Evolutionary conservation across 83 land plant species (phyloP).

Genomic region (Thuja plicata): DNA sequence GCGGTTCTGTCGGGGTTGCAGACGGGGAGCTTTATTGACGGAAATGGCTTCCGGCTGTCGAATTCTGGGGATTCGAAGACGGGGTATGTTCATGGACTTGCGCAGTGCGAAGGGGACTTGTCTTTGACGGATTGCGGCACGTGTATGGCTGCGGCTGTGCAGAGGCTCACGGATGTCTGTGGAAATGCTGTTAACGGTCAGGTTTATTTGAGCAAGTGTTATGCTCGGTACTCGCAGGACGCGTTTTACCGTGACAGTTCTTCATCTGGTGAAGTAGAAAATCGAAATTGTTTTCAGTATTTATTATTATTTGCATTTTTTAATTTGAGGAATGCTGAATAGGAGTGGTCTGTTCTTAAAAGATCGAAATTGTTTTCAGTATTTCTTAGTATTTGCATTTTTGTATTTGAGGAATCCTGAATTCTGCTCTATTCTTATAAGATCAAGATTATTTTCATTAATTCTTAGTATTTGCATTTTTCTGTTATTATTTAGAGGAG

Average conservation of each 20-base stretch:
- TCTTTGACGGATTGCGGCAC: constrained; percentile 33
- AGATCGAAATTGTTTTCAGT: too few relatives aligned
- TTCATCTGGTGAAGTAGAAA: neutral
- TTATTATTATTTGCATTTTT: too few relatives aligned
- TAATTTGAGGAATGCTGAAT: too few relatives aligned
- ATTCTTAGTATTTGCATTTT: too few relatives aligned
- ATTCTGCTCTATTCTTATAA: too few relatives aligned
- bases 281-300: too few relatives aligned
- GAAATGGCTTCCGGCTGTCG: constrained; percentile 43
- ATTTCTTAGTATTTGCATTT: too few relatives aligned
- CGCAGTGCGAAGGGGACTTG: constrained; percentile 69
- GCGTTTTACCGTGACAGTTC: neutral
- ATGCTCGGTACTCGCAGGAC: constrained; percentile 40
- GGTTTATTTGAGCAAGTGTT: constrained; percentile 60
- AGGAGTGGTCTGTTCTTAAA: too few relatives aligned
- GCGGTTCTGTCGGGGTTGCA: constrained; percentile 38
- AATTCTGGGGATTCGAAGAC: constrained; percentile 24
- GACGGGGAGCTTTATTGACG: neutral
- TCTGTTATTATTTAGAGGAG: too few relatives aligned
- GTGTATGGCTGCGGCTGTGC: constrained; percentile 48
- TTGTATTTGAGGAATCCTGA: too few relatives aligned
- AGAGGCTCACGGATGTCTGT: constrained; percentile 44
- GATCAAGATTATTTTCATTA: too few relatives aligned
- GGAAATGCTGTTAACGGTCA: constrained; percentile 52
- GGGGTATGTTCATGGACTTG: constrained; percentile 47